phyloP scores from a whole-genome alignment of 2,329 filamentous ascomycete species.

The Trichoderma cornu-damae region DNA sequence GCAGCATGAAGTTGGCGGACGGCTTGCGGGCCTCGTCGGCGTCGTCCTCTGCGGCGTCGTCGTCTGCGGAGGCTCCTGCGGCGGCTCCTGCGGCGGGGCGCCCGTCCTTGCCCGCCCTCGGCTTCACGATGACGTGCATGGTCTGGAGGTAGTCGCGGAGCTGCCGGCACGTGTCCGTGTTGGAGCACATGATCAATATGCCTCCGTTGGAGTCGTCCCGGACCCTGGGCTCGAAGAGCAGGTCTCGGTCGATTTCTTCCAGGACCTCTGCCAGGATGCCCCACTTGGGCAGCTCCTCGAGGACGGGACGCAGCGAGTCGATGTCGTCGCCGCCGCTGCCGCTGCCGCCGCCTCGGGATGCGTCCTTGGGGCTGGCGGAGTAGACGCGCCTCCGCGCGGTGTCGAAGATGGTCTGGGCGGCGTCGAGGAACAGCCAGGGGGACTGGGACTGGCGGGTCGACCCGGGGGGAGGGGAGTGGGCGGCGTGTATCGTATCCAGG shows the following conservation, averaged over 20 bases:
- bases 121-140: constrained; percentile 76
- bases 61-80: constrained; percentile 42
- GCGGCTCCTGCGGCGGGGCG: constrained; percentile 24
- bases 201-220: constrained; percentile 84
- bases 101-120: constrained; percentile 39
- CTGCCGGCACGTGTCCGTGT: constrained; percentile 79
- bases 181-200: constrained; percentile 92
- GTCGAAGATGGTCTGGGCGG: constrained; percentile 89
- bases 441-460: constrained; percentile 85
- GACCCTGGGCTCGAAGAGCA: constrained; percentile 73
- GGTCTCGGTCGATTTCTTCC: constrained; percentile 86
- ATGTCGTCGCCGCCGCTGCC: constrained; percentile 45
- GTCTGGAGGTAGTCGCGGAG: constrained; percentile 85
- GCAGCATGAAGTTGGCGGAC: constrained; percentile 84
- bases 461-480: constrained; percentile 81
- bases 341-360: constrained; percentile 37
- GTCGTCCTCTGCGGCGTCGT: constrained; percentile 39
- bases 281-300: constrained; percentile 97
- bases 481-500: constrained; percentile 87
- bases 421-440: constrained; percentile 93
- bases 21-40: constrained; percentile 54
- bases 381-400: constrained; percentile 87
- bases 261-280: constrained; percentile 79
- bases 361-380: constrained; percentile 57
- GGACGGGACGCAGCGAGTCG: constrained; percentile 67